Base-by-base conservation (phyloP, 768 basidiomycete species). In the Paxillus rubicundulus region DNA sequence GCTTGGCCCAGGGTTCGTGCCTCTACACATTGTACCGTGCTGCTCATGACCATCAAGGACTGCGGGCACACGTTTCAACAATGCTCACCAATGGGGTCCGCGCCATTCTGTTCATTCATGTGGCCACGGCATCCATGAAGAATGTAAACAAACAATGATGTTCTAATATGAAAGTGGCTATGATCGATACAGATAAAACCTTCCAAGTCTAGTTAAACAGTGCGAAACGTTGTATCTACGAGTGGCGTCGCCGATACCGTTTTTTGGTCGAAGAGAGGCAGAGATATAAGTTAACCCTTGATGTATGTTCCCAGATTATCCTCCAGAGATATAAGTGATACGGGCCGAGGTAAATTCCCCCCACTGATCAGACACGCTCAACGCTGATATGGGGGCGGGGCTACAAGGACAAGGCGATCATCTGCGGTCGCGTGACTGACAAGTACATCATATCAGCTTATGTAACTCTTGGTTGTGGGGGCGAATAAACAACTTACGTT, bases 371-470 rank as follows among this genome's bases (percentile, higher is more conserved):
- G 21, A 49, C 39, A 58, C 60, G 67, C 58, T 50, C 64, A 53
- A 41, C 59, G 65, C 61, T n/a, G 33, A 48, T 50, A 58, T 58
- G 55, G 52, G 42, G 50, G 56, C 47, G 30, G 46, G 36, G 43
- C 3, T 44, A 43, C 47, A 42, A 50, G 38, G 42, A 37, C 9
- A 21, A 40, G 45, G 33, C 46, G 47, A 54, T 67, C 57, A 70
- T 66, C 64, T 68, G 38, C 60, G 65, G 40, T 65, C 65, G 54
- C 57, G 64, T 57, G 66, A 62, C 70, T 69, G 34, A 28, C 39
- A n/a, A 48, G 52, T 57, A 47, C 46, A 49, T 68, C 50, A 63
- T 52, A 47, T 30, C 37, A 24, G 41, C 24, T 9, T 8, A 30
- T 18, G 13, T 5, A 9, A 30, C 14, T 36, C 30, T 6, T 54